phyloP scores from a whole-genome alignment of 2,329 filamentous ascomycete genomes.

The Botryotinia convoluta region DNA sequence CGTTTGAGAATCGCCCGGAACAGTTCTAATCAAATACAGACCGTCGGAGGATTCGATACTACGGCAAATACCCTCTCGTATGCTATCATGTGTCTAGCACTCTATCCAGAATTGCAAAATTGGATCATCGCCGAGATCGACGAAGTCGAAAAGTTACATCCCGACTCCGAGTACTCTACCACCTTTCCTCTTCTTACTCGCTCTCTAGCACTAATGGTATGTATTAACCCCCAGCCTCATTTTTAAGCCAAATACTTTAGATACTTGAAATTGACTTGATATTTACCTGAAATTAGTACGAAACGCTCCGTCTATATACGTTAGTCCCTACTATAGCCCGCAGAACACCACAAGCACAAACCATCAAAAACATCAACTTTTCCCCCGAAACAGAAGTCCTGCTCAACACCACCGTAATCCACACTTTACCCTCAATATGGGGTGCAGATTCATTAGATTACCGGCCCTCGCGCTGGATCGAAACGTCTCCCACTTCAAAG shows the following conservation, averaged over 20 bases:
- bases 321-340: slow-evolving; percentile 1
- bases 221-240: not conserved
- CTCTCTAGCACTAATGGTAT: slow-evolving; percentile 39
- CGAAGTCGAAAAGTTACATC: not conserved
- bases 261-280: not conserved
- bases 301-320: slow-evolving; percentile 10
- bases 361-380: slow-evolving; percentile 15
- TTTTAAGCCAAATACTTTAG: not conserved
- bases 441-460: slow-evolving; percentile 48
- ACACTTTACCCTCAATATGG: slow-evolving; percentile 57
- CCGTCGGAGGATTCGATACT: slow-evolving; percentile 47
- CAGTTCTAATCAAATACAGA: slow-evolving; percentile 25
- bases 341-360: not conserved
- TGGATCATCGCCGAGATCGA: slow-evolving; percentile 51
- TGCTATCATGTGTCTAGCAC: slow-evolving; percentile 46
- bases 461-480: slow-evolving; percentile 55
- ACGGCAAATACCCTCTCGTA: slow-evolving; percentile 51
- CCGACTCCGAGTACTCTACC: slow-evolving; percentile 17
- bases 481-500: not conserved
- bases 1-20: not conserved
- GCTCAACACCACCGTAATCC: slow-evolving; percentile 44
- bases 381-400: slow-evolving; percentile 42
- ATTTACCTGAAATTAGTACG: not conserved
- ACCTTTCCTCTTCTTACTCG: slow-evolving; percentile 21
- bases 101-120: slow-evolving; percentile 48